Base-by-base conservation (phyloP, 345 rosid species). In the Orychophragmus violaceus region DNA sequence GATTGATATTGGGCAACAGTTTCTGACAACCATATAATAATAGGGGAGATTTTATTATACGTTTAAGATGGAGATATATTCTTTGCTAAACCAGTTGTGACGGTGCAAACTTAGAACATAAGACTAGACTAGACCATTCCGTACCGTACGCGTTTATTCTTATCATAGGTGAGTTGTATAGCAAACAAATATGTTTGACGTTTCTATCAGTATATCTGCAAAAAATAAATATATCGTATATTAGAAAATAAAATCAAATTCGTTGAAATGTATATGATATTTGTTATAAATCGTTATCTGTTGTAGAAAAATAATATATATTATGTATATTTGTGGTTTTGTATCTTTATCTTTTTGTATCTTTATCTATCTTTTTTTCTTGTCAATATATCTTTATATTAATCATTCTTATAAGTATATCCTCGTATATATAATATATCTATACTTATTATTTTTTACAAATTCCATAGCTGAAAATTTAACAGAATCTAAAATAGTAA, bases 141-240 rank as follows among this genome's bases (percentile, higher is more conserved):
- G 30, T 61, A 49, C 56, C 28, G 62, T 52, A 70, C 68, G 74
- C 74, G 74, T 70, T 62, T 53, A 28, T 42, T 53, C 13, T 42
- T 6, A 23, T 62, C 35, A 42, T 45, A 52, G 8, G 13, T 30
- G 68, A 62, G 68, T 62, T 70, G 74, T 52, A 53, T 51, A 5
- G 5, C 62, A 23, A 33, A 53, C 62, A 22, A 30, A 42, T 25
- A 61, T 29, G 36, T 61, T 41, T 66, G 22, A 61, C 53, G 52
- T 36, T 16, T 36, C 41, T 11, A 36, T 12, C 44, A 37, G 13
- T 37, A 37, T 37, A 41, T 41, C 46, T 41, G 46, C 2, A 5
- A n/a, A n/a, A n/a, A n/a, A n/a, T n/a, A n/a, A n/a, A n/a, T n/a
- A 39, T 14, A 39, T 14, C 44, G 18, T 39, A n/a, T 39, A 39